phyloP scores from a whole-genome alignment of 768 basidiomycete genomes.

The Suillus cothurnatus region DNA sequence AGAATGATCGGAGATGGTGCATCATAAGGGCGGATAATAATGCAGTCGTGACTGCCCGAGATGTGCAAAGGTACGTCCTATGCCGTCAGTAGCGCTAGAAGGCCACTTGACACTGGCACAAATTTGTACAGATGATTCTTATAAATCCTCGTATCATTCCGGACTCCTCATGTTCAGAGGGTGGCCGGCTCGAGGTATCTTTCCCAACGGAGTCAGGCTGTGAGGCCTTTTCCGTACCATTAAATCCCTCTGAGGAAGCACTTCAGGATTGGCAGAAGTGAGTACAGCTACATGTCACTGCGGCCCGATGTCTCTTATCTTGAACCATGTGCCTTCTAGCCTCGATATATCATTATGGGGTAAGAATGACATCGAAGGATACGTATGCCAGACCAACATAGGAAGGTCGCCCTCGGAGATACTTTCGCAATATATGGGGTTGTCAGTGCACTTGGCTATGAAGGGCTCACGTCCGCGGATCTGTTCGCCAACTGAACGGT shows the following conservation, averaged over 20 bases:
- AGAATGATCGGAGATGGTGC: constrained; percentile 77
- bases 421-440: constrained; percentile 63
- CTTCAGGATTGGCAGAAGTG: constrained; percentile 61
- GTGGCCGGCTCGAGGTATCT: constrained; percentile 52
- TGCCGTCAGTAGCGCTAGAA: background rate
- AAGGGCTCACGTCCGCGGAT: constrained; percentile 63
- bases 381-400: constrained; percentile 53
- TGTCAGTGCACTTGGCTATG: constrained; percentile 61
- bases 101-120: background rate
- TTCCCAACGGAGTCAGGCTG: constrained; percentile 65
- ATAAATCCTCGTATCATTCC: constrained; percentile 56
- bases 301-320: background rate
- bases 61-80: constrained; percentile 52
- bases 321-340: constrained; percentile 34
- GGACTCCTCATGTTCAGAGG: constrained; percentile 46
- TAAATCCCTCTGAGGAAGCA: constrained; percentile 52
- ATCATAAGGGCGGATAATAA: constrained; percentile 59
- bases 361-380: constrained; percentile 57
- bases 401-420: constrained; percentile 51
- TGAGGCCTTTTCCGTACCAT: constrained; percentile 58
- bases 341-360: constrained; percentile 56
- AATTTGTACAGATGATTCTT: constrained; percentile 58
- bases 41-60: constrained; percentile 67
- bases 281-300: constrained; percentile 23
- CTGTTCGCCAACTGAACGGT: constrained; percentile 51